Evolutionary conservation across 2,329 filamentous ascomycete species (phyloP).

Genomic region (Neodidymelliopsis sp.): DNA sequence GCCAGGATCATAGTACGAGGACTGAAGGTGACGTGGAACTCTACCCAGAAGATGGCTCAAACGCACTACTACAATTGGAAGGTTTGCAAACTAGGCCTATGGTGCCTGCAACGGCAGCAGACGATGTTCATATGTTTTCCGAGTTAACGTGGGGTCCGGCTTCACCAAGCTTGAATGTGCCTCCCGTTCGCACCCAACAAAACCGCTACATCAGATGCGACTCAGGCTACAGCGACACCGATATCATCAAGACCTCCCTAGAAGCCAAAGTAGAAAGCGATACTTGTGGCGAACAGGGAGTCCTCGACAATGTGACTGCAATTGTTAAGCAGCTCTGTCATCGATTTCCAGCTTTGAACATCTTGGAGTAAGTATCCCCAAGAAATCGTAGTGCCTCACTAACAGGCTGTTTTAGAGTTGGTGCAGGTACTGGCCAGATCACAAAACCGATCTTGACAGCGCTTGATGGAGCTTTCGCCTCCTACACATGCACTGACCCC

Average conservation of each 20-base stretch:
- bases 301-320: not conserved
- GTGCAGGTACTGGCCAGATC: constrained; percentile 4
- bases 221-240: not conserved
- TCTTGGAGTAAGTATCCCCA: not conserved
- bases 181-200: no score
- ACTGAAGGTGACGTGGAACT: constrained; percentile 1
- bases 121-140: constrained; percentile 18
- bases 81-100: constrained; percentile 14
- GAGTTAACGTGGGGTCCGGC: constrained; percentile 16
- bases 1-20: not conserved
- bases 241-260: not conserved
- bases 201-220: no score
- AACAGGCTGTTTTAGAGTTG: constrained; percentile 12
- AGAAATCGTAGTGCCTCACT: not conserved
- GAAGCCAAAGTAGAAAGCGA: not conserved
- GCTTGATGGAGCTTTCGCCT: constrained; percentile 6
- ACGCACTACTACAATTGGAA: constrained; percentile 9
- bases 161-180: no score
- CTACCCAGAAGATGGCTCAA: not conserved
- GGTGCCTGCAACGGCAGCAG: not conserved
- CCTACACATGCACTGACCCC: constrained; percentile 29
- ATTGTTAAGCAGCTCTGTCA: not conserved
- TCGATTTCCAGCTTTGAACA: constrained; percentile 6
- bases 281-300: not conserved
- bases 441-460: constrained; percentile 11